Evolutionary conservation across 2,329 filamentous ascomycete genomes (phyloP).

Genomic region (Cladosporium oxysporum): DNA sequence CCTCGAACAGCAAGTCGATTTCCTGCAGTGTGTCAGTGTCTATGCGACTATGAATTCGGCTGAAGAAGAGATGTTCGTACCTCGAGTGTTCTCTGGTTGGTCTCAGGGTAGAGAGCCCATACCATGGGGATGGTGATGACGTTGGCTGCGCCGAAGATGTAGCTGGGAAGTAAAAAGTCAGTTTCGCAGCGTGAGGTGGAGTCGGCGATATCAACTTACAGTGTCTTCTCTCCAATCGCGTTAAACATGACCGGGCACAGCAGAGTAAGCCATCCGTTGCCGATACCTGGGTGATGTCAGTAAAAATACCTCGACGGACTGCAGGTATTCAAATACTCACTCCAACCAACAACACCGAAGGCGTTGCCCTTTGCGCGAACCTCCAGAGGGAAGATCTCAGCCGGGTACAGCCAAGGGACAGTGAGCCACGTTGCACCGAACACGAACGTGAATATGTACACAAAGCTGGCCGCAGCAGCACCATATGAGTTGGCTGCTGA

Average conservation of each 20-base stretch:
- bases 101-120: constrained; percentile 74
- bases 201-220: neutral
- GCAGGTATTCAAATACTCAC: neutral
- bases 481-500: constrained; percentile 29
- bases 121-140: constrained; percentile 67
- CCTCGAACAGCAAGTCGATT: constrained; percentile 72
- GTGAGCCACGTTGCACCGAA: constrained; percentile 63
- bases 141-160: constrained; percentile 72
- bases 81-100: constrained; percentile 69
- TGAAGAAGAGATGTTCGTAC: neutral
- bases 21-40: constrained; percentile 50
- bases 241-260: constrained; percentile 58
- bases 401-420: constrained; percentile 33
- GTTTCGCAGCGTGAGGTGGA: neutral
- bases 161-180: constrained; percentile 33
- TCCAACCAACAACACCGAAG: constrained; percentile 20
- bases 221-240: constrained; percentile 29
- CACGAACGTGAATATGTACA: constrained; percentile 67
- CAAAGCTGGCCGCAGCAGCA: constrained; percentile 66
- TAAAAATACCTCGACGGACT: too few species aligned
- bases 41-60: too few species aligned
- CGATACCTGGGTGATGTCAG: neutral
- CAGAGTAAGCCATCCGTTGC: constrained; percentile 36
- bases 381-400: constrained; percentile 50
- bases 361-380: constrained; percentile 26